Percentiles rank a stretch among this genome's conserved stretches.
Conservation (phyloP, 2,329 filamentous ascomycete species). For the Claviceps quebecensis region DNA sequence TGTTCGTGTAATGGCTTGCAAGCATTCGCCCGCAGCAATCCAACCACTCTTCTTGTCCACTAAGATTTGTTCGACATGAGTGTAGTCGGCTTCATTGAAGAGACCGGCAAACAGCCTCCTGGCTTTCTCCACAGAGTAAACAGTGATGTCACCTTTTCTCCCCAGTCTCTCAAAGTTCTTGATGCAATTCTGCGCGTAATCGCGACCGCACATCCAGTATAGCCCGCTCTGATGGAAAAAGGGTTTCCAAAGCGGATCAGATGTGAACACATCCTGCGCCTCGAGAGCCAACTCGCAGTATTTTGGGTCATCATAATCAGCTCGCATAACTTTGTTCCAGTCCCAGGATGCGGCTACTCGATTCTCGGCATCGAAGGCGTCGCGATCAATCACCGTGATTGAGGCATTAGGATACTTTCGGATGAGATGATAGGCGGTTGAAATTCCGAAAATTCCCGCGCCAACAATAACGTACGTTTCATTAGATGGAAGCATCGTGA, state of each 20-base stretch:
- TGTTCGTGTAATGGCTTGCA: slow-evolving; percentile 38
- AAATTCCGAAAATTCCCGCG: slow-evolving; percentile 51
- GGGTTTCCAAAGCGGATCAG: slow-evolving; percentile 39
- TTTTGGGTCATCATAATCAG: slow-evolving; percentile 50
- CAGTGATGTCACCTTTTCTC: slow-evolving; percentile 24
- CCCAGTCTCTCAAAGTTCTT: slow-evolving; percentile 36
- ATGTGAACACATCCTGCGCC: slow-evolving; percentile 47
- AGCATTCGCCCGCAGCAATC: slow-evolving; percentile 45
- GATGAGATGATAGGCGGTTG: slow-evolving; percentile 50
- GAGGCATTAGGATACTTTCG: slow-evolving; percentile 32
- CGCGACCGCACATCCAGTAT: slow-evolving; percentile 38
- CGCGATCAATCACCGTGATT: slow-evolving; percentile 45
- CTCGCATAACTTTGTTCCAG: slow-evolving; percentile 59
- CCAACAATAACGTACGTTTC: slow-evolving; percentile 44
- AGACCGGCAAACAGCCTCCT: slow-evolving; percentile 41
- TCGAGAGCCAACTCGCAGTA: slow-evolving; percentile 54
- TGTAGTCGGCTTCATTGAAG: slow-evolving; percentile 47
- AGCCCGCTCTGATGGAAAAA: slow-evolving; percentile 48
- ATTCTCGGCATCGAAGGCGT: slow-evolving; percentile 31
- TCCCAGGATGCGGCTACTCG: slow-evolving; percentile 53
- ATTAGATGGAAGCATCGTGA: slow-evolving; percentile 11
- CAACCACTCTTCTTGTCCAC: slow-evolving; percentile 49
- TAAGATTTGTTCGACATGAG: slow-evolving; percentile 42
- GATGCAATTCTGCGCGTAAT: slow-evolving; percentile 36
- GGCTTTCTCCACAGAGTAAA: slow-evolving; percentile 30